Conservation (phyloP, 371 early-diverging fungal species). For the Mycotypha africana region DNA sequence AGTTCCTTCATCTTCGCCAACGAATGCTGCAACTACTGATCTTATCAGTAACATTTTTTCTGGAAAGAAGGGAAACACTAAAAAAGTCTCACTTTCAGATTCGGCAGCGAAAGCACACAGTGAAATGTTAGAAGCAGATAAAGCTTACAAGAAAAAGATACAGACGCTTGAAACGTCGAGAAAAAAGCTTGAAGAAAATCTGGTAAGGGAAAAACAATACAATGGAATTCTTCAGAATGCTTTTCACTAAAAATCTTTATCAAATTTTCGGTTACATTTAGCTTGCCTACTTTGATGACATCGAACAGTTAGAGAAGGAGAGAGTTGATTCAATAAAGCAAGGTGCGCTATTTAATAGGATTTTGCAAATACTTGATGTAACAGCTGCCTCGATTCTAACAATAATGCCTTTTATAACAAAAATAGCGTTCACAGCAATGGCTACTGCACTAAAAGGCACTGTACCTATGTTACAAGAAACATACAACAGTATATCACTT, state of each 20-base stretch:
- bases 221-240: not conserved
- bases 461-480: constrained; percentile 46
- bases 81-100: not conserved
- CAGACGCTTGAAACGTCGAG: constrained; percentile 52
- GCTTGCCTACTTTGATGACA: constrained; percentile 51
- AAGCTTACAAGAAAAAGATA: constrained; percentile 51
- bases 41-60: not conserved
- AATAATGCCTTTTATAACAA: constrained; percentile 17
- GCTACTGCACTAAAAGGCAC: constrained; percentile 56
- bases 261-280: not conserved
- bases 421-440: constrained; percentile 58
- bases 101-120: constrained; percentile 1
- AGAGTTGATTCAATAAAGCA: constrained; percentile 48
- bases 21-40: not conserved
- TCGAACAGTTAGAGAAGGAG: constrained; percentile 52
- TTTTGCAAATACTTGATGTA: too few relatives aligned
- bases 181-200: constrained; percentile 53
- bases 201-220: constrained; percentile 16
- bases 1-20: constrained; percentile 1
- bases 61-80: not conserved
- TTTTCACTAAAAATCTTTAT: not conserved
- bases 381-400: too few relatives aligned
- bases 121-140: constrained; percentile 51
- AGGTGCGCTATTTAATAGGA: constrained; percentile 34
- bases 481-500: constrained; percentile 54